These are phyloP conservation scores for Miscanthus sacchariflorus DNA, from an alignment of 202 grass and related monocot genomes.

Conservation along the genomic window DNA sequence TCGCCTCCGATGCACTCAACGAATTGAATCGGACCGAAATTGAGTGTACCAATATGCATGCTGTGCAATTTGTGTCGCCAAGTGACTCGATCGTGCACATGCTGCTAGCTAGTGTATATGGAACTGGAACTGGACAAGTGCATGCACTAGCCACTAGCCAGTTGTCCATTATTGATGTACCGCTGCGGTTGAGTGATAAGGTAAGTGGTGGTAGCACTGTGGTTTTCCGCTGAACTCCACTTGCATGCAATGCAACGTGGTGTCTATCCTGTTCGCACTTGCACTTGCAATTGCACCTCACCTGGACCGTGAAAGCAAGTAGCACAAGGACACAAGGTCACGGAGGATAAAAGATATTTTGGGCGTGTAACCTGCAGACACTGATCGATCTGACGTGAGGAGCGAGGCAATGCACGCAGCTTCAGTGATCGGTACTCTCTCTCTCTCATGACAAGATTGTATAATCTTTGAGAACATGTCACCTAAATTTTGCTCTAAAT, in stretches of 20 bases:
- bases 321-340: neutral
- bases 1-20: neutral
- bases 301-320: neutral
- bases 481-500: too few species aligned
- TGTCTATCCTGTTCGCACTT: slow-evolving; percentile 29
- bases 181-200: neutral
- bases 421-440: too few species aligned
- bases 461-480: too few species aligned
- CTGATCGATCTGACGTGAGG: neutral
- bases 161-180: slow-evolving; percentile 8
- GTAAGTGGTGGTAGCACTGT: slow-evolving; percentile 15
- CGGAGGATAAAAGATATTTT: neutral
- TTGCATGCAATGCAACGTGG: neutral
- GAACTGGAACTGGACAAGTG: neutral
- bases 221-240: neutral
- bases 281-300: neutral
- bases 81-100: neutral
- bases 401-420: neutral
- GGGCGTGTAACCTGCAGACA: neutral
- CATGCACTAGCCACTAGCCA: slow-evolving; percentile 3
- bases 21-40: neutral
- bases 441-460: too few species aligned
- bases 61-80: neutral
- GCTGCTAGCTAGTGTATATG: neutral
- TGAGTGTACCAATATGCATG: neutral